Base-by-base conservation (phyloP, 495 filamentous ascomycete genomes). In the Pseudotulostoma volvatum region DNA sequence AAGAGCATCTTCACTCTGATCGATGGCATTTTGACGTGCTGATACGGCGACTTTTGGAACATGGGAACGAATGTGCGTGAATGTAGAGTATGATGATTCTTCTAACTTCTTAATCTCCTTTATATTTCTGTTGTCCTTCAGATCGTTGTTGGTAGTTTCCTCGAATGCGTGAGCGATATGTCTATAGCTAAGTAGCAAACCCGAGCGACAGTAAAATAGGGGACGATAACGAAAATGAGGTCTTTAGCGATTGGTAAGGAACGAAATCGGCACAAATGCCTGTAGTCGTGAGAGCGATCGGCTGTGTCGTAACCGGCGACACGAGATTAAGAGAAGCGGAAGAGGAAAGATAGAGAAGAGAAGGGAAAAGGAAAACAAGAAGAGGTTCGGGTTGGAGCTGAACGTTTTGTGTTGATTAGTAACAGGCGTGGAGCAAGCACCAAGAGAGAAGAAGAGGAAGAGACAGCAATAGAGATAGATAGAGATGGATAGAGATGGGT, bases 1-100 rank as follows among this genome's bases (percentile, higher is more conserved):
- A 66, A 63, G 8, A 56, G 47, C 39, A 61, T 66, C 55, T 61
- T 64, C 35, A 61, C 47, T 41, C 63, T 54, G 45, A 66, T 55
- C 23, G 61, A 47, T 49, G 63, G 56, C 63, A 66, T 64, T 44
- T 50, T 66, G 56, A 49, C 39, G 48, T 44, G 47, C 41, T 47
- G 40, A 37, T 31, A 43, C 11, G 45, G 38, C 13, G 55, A 44
- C 38, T 59, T 55, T 42, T 62, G 54, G 38, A 61, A 57, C 59
- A 64, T 61, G 53, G 57, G 31, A 34, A 37, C 31, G 34, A 37
- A 25, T 18, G 20, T 30, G 5, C 14, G 33, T 25, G 34, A 21
- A 25, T 40, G 19, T 28, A 17, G 44, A 41, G 34, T 20, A 37
- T 13, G n/a, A n/a, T n/a, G n/a, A n/a, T n/a, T n/a, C n/a, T n/a